Conservation (phyloP, 495 filamentous ascomycete genomes). For the Penicillium nucicola region DNA sequence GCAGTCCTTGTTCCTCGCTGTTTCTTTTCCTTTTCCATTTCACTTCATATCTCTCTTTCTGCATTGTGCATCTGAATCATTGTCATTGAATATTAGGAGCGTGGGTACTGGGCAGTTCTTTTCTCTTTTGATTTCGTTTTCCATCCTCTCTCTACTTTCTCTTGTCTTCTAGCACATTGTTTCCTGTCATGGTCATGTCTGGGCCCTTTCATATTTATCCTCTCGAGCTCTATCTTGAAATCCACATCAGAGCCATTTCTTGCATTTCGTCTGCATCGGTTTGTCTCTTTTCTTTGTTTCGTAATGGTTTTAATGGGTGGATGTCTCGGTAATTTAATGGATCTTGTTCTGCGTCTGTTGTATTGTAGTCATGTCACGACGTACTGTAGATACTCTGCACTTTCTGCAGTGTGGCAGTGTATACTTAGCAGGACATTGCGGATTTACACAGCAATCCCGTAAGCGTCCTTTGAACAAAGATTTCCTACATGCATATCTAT, state of each 20-base stretch:
- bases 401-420: too few species aligned
- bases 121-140: slow-evolving; percentile 6
- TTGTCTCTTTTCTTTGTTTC: neutral
- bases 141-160: slow-evolving; percentile 10
- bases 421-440: too few species aligned
- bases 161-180: slow-evolving; percentile 29
- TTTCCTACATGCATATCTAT: too few species aligned
- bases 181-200: slow-evolving; percentile 17
- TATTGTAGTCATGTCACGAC: too few species aligned
- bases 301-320: neutral
- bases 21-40: slow-evolving; percentile 24
- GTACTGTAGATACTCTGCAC: too few species aligned
- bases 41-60: slow-evolving; percentile 19
- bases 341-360: neutral
- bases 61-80: slow-evolving; percentile 29
- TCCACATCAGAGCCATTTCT: slow-evolving; percentile 14
- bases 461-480: too few species aligned
- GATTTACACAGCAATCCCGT: too few species aligned
- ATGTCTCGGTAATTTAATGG: neutral
- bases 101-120: slow-evolving; percentile 25
- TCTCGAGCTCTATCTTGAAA: slow-evolving; percentile 15
- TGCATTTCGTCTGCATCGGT: neutral
- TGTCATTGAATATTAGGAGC: slow-evolving; percentile 33
- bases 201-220: slow-evolving; percentile 14
- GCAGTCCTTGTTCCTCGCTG: slow-evolving; percentile 13